Evolutionary conservation across 768 basidiomycete genomes (phyloP).

Genomic region (Tulasnella sp.): DNA sequence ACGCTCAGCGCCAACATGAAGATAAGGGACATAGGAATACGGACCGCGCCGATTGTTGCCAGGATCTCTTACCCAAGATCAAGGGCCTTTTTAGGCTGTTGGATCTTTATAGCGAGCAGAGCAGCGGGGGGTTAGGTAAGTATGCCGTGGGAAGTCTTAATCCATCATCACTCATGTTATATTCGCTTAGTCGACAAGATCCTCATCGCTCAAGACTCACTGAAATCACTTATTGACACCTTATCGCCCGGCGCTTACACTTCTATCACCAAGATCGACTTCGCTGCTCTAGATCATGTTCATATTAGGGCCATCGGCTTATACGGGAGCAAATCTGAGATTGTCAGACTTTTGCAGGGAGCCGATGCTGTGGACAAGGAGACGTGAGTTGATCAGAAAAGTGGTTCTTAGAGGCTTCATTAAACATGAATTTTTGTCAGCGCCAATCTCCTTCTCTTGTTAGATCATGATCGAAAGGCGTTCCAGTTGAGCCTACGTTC

Average conservation of each 20-base stretch:
- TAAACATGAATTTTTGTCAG: not conserved
- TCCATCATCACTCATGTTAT: not conserved
- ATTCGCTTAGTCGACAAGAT: constrained; percentile 39
- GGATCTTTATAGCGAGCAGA: constrained; percentile 43
- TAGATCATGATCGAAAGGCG: not conserved
- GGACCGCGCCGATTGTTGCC: no score
- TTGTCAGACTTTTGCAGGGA: constrained; percentile 36
- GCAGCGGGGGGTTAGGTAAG: constrained; percentile 43
- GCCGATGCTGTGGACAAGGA: constrained; percentile 31
- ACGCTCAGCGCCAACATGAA: no score
- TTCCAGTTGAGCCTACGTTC: not conserved
- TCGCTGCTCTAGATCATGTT: constrained; percentile 39
- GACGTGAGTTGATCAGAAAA: constrained; percentile 29
- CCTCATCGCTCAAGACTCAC: constrained; percentile 44
- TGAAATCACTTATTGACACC: constrained; percentile 39
- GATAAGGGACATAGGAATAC: no score
- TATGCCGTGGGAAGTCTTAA: not conserved
- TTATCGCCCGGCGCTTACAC: constrained; percentile 42
- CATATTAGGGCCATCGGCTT: constrained; percentile 43
- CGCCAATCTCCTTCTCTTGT: not conserved
- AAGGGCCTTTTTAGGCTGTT: constrained; percentile 44
- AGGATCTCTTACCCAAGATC: constrained; percentile 23
- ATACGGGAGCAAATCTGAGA: constrained; percentile 45
- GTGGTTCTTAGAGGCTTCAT: not conserved
- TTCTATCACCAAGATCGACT: constrained; percentile 47